phyloP scores from a whole-genome alignment of 306 rosid species.

The Acmispon strigosus region DNA sequence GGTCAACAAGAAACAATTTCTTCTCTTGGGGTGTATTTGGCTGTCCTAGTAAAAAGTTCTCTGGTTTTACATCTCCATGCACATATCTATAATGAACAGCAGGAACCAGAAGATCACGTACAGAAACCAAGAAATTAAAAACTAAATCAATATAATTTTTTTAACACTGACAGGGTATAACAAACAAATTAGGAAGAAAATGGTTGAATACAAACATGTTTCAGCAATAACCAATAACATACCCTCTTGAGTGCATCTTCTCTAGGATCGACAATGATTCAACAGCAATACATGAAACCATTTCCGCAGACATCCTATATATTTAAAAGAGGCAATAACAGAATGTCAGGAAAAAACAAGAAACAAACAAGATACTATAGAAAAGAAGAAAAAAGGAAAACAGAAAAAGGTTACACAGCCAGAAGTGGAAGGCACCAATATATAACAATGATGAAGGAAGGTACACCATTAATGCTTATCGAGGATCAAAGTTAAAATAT shows the following conservation, averaged over 20 bases:
- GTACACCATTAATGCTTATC: background rate
- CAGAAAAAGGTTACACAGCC: background rate
- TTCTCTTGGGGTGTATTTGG: slow-evolving; percentile 88
- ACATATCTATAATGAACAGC: slow-evolving; percentile 56
- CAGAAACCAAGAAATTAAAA: background rate
- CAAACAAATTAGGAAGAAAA: background rate
- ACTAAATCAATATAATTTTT: background rate
- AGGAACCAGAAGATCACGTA: background rate
- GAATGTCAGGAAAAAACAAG: slow-evolving; percentile 1
- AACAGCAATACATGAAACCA: slow-evolving; percentile 93
- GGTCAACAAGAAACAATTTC: slow-evolving; percentile 92
- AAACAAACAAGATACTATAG: background rate
- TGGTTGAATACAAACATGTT: background rate
- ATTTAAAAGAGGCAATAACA: background rate
- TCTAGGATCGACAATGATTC: slow-evolving; percentile 90
- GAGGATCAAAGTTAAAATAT: background rate
- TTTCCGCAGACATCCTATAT: slow-evolving; percentile 82
- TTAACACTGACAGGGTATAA: background rate
- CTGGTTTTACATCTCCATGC: slow-evolving; percentile 98
- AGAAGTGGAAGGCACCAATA: background rate
- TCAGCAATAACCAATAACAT: too few species aligned
- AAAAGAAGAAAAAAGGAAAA: background rate
- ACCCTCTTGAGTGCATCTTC: slow-evolving; percentile 94
- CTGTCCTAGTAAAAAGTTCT: slow-evolving; percentile 90
- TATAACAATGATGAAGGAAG: background rate